These are phyloP conservation scores for Taiozyma onychis DNA, from an alignment of 1,139 yeast species.

Conservation along the genomic window DNA sequence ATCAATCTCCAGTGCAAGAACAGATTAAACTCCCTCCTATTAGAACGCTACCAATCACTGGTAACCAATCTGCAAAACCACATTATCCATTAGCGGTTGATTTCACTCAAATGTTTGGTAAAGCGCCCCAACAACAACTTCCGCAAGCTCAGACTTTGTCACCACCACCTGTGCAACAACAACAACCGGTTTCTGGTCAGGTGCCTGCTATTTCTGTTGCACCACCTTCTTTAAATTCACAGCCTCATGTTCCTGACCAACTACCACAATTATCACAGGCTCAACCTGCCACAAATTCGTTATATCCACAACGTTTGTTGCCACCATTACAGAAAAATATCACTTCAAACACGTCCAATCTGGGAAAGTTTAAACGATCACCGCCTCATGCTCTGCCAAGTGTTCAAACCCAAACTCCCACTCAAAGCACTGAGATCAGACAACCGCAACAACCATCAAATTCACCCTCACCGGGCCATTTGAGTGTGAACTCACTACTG, in stretches of 20 bases:
- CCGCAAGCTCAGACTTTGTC: neutral
- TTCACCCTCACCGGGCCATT: slow-evolving; percentile 6
- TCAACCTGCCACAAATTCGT: slow-evolving; percentile 1
- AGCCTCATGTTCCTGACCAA: neutral
- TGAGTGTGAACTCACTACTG: slow-evolving; percentile 22
- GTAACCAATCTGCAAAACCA: slow-evolving; percentile 2
- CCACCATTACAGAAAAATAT: neutral
- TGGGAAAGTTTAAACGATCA: neutral
- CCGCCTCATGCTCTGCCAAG: neutral
- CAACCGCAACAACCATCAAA: neutral
- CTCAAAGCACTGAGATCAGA: neutral
- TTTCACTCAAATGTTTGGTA: slow-evolving; percentile 23
- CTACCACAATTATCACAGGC: neutral
- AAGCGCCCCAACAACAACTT: slow-evolving; percentile 1
- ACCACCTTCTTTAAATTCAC: neutral
- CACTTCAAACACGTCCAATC: neutral
- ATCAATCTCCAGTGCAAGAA: neutral
- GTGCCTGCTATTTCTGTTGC: neutral
- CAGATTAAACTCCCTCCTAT: slow-evolving; percentile 18
- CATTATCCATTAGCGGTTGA: slow-evolving; percentile 24
- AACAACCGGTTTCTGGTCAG: neutral
- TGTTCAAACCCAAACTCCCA: too few relatives aligned
- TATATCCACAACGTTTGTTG: neutral
- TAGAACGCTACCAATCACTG: slow-evolving; percentile 16
- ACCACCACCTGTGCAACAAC: slow-evolving; percentile 1